Conservation (phyloP, 495 filamentous ascomycete species). For the Annulohypoxylon stygium region DNA sequence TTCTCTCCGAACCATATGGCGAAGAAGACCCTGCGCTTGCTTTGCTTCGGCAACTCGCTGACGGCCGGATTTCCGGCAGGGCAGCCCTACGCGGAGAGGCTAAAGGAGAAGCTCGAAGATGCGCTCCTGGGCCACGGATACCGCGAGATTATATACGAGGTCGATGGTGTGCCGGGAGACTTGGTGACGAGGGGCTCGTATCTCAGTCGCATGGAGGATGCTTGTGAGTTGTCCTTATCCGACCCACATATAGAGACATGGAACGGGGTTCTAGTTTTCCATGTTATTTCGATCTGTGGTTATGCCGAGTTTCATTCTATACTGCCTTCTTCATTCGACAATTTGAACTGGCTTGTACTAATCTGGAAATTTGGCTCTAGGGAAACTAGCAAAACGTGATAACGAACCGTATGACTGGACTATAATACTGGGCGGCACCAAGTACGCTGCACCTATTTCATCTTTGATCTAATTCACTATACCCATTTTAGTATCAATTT, state of each 20-base stretch:
- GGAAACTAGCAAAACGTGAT: conserved; percentile 15
- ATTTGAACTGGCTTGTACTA: background rate
- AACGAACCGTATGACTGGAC: conserved; percentile 57
- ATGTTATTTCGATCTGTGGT: background rate
- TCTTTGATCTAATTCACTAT: background rate
- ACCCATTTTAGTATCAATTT: background rate
- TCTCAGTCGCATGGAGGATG: conserved; percentile 57
- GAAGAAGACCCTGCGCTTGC: conserved; percentile 57
- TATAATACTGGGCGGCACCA: conserved; percentile 70
- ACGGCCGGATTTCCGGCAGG: conserved; percentile 66
- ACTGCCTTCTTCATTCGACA: background rate
- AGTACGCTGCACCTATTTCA: conserved; percentile 52
- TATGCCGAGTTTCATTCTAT: background rate
- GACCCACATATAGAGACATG: background rate
- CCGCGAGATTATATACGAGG: conserved; percentile 50
- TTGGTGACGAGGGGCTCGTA: conserved; percentile 61
- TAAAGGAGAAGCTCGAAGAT: conserved; percentile 56
- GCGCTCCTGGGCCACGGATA: conserved; percentile 53
- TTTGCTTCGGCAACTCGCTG: conserved; percentile 76
- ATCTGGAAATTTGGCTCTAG: conserved; percentile 21
- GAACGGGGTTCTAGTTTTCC: background rate
- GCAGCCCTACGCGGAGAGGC: conserved; percentile 65
- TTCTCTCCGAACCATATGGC: conserved; percentile 3
- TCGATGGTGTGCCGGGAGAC: conserved; percentile 66
- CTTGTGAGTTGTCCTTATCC: conserved; percentile 52